Conservation (phyloP, 2,329 filamentous ascomycete species). For the Hypoxylon sp. region DNA sequence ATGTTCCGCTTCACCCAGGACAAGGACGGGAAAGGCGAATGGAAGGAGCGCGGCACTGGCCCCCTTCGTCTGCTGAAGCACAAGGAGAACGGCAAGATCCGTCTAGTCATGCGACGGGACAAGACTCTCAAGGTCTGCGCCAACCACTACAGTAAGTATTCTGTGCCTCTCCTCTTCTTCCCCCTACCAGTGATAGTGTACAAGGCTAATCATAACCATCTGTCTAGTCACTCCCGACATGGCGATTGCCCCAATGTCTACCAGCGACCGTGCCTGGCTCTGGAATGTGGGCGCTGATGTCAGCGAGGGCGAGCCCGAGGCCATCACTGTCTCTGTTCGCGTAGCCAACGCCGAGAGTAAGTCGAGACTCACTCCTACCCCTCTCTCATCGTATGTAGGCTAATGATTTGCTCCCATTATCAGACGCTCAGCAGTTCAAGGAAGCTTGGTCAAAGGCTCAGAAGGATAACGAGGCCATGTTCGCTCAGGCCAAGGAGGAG, state of each 20-base stretch:
- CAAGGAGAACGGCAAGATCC: conserved; percentile 97
- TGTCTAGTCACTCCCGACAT: conserved; percentile 89
- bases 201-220: conserved; percentile 26
- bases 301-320: conserved; percentile 96
- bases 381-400: conserved; percentile 15
- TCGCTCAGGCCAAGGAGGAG: conserved; percentile 52
- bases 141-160: conserved; percentile 92
- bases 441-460: conserved; percentile 97
- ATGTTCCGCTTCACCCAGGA: conserved; percentile 98
- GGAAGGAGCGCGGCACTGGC: conserved; percentile 98
- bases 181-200: background rate
- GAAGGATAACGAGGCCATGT: conserved; percentile 91
- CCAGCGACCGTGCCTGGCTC: conserved; percentile 98
- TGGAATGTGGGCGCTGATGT: conserved; percentile 99
- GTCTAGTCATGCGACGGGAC: conserved; percentile 97
- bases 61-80: conserved; percentile 97
- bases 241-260: conserved; percentile 98
- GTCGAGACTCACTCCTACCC: conserved; percentile 47
- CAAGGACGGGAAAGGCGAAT: conserved; percentile 71
- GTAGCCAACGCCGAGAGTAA: conserved; percentile 97
- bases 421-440: conserved; percentile 97
- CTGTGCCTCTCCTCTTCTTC: too few relatives aligned
- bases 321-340: conserved; percentile 93
- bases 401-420: conserved; percentile 38
- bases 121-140: conserved; percentile 99